Base-by-base conservation (phyloP, 2,329 filamentous ascomycete genomes). In the Aspergillus tanneri region DNA sequence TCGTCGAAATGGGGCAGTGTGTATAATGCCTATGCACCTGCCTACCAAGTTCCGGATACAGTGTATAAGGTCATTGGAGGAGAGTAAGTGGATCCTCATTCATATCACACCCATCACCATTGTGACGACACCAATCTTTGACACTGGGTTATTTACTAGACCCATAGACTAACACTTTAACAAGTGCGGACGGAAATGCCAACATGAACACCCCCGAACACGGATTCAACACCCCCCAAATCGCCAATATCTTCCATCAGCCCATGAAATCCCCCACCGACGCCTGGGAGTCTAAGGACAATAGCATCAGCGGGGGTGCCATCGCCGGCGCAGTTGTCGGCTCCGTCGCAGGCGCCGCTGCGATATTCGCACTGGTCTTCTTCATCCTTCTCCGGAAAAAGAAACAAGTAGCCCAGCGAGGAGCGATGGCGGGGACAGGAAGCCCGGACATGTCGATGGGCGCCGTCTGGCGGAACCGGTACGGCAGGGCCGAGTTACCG, bases 1-100 rank as follows among this genome's bases (percentile, higher is more conserved):
- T 16, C 28, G 5, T 46, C 59, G 34, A 55, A 47, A 11, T 70
- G 66, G 68, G 56, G 59, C n/a, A 67, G 57, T 28, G 49, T 57
- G 3, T 70, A 62, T 43, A 46, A 63, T 51, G 54, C 51, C 11
- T 45, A 55, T 14, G 58, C 58, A n/a, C 30, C 46, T 1, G 42
- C 47, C 11, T 70, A 69, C 44, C 41, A 52, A 14, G 63, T 70
- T 2, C 59, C 61, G 4, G 38, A 47, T 2, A 12, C 35, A 2
- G 45, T 70, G 10, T 52, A 58, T 19, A 37, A 25, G 8, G 46
- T 49, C 18, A 64, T 69, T 35, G 66, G 68, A 18, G 68, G 67
- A 35, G 37, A 45, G 46, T 52, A 44, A 52, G 49, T 43, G 4
- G 14, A 28, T n/a, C 27, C 11, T 28, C 7, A 10, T 28, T 28